Conservation (phyloP, 805 yeast genomes). For the Myxozyma melibiosi region DNA sequence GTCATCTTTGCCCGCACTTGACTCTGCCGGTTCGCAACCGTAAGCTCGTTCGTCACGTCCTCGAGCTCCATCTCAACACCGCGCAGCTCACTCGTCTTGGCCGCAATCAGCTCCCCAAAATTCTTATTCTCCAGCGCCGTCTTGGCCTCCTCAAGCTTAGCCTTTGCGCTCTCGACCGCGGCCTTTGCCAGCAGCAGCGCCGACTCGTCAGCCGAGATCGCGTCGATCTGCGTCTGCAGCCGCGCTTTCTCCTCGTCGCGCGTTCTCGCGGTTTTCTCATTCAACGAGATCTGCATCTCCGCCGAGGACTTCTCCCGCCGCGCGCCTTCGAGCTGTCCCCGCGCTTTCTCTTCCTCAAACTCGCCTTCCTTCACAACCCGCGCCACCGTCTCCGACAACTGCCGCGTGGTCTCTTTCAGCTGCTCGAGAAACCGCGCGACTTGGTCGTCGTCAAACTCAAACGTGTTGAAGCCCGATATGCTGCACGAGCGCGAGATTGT, state of each 20-base stretch:
- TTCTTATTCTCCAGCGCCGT: constrained; percentile 15
- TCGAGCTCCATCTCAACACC: constrained; percentile 48
- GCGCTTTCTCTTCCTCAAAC: constrained; percentile 37
- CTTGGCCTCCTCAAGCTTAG: constrained; percentile 43
- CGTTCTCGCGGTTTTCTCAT: constrained; percentile 9
- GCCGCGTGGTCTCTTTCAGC: not conserved
- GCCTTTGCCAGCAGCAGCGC: constrained; percentile 50
- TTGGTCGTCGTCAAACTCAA: constrained; percentile 13
- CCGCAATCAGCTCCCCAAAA: constrained; percentile 6
- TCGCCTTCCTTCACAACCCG: constrained; percentile 36
- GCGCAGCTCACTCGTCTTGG: constrained; percentile 6
- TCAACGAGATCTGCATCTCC: constrained; percentile 32
- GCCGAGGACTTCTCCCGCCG: constrained; percentile 35
- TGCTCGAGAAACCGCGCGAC: constrained; percentile 15
- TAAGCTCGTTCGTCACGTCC: constrained; percentile 52
- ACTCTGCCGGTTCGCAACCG: constrained; percentile 57
- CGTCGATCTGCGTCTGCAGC: constrained; percentile 46
- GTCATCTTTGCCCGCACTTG: constrained; percentile 60
- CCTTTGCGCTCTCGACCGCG: constrained; percentile 40
- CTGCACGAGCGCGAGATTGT: constrained; percentile 9
- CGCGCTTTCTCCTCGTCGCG: constrained; percentile 43
- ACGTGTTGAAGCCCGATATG: constrained; percentile 22
- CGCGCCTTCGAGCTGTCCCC: constrained; percentile 34
- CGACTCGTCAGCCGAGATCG: constrained; percentile 49
- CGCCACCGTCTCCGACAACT: constrained; percentile 16